Percentiles rank a stretch among this genome's conserved stretches.
These are phyloP conservation scores for Leccinum fallax DNA, from an alignment of 1,284 basidiomycete genomes.

Conservation along the genomic window DNA sequence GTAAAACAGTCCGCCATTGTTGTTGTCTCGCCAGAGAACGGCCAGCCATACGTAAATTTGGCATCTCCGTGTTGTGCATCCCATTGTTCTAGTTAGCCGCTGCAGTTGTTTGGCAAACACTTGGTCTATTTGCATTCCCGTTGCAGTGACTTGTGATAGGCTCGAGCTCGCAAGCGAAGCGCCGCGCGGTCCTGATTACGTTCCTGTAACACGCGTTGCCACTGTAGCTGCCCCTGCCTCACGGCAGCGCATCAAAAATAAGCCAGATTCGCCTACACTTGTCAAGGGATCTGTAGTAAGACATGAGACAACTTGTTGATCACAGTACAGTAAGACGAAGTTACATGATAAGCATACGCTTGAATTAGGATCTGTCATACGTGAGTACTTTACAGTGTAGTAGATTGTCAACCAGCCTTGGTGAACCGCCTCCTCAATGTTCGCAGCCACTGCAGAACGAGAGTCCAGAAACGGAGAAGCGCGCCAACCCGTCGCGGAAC, in stretches of 20 bases:
- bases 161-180: constrained; percentile 8
- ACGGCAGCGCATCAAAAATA: constrained; percentile 9
- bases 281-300: constrained; percentile 8
- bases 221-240: constrained; percentile 3
- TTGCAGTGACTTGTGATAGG: not conserved
- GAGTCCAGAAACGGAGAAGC: constrained; percentile 10
- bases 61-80: not conserved
- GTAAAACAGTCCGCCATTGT: constrained; percentile 9
- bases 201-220: constrained; percentile 6
- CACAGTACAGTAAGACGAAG: constrained; percentile 5
- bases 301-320: constrained; percentile 5
- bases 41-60: constrained; percentile 15
- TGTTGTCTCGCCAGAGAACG: constrained; percentile 19
- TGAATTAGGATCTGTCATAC: constrained; percentile 2
- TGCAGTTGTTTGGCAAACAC: constrained; percentile 6
- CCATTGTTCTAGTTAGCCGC: not conserved
- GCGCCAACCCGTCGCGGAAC: not conserved
- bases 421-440: constrained; percentile 11
- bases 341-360: not conserved
- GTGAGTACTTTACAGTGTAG: constrained; percentile 1
- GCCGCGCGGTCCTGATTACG: constrained; percentile 4
- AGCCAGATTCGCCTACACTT: constrained; percentile 20
- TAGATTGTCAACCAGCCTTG: constrained; percentile 11
- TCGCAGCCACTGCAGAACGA: constrained; percentile 31
- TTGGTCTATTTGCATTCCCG: constrained; percentile 4